Percentiles rank a stretch among this genome's conserved stretches.
phyloP scores from a whole-genome alignment of 805 yeast species.

The Kazachstania taianensis region DNA sequence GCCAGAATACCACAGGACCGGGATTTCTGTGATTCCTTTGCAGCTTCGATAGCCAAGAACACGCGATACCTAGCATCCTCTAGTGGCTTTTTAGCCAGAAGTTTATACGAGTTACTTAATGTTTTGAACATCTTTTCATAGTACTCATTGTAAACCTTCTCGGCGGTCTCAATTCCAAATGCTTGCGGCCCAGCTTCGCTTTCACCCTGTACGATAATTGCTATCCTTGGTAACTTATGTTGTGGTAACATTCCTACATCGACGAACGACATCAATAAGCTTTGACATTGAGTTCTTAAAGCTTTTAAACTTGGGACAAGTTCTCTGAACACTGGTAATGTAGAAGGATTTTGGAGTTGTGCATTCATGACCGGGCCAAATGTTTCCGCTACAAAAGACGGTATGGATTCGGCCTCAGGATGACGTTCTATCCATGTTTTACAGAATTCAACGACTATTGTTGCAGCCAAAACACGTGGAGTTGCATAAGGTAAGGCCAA shows the following conservation, averaged over 20 bases:
- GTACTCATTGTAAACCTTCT: conserved; percentile 51
- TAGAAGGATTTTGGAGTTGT: conserved; percentile 22
- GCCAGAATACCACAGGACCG: conserved; percentile 58
- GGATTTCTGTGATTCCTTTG: conserved; percentile 40
- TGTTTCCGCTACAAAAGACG: conserved; percentile 22
- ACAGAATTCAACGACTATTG: conserved; percentile 64
- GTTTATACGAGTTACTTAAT: conserved; percentile 58
- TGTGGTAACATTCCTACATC: conserved; percentile 67
- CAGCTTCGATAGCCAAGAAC: conserved; percentile 54
- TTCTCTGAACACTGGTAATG: conserved; percentile 56
- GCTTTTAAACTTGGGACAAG: conserved; percentile 78
- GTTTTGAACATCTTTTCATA: conserved; percentile 54
- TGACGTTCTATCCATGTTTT: conserved; percentile 13
- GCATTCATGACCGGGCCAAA: conserved; percentile 33
- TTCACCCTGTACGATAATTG: conserved; percentile 90
- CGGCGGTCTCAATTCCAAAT: conserved; percentile 70
- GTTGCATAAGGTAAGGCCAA: conserved; percentile 63
- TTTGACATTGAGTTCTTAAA: conserved; percentile 78
- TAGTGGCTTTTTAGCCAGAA: conserved; percentile 59
- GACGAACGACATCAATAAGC: conserved; percentile 66
- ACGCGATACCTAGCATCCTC: conserved; percentile 73
- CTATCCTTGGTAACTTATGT: conserved; percentile 66
- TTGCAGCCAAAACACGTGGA: conserved; percentile 61
- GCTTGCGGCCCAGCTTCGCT: conserved; percentile 91
- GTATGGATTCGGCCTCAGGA: conserved; percentile 12